Percentiles rank a stretch among this genome's conserved stretches.
phyloP scores from a whole-genome alignment of 1,284 basidiomycete genomes.

The Rhodotorula mucilaginosa region DNA sequence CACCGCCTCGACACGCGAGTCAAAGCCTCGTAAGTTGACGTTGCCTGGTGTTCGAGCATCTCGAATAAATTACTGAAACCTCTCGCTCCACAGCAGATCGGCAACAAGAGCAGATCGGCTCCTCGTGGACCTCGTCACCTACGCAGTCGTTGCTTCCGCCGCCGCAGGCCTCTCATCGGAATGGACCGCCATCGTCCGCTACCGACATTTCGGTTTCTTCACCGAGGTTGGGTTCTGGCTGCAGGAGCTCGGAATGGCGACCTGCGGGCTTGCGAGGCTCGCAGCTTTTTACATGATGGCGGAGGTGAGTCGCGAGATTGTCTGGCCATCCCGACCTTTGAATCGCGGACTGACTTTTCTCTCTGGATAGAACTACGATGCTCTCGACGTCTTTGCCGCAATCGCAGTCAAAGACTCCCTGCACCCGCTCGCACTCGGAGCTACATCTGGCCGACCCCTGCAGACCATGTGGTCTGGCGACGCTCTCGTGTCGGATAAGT shows the following conservation, averaged over 20 bases:
- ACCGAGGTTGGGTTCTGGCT: constrained; percentile 8
- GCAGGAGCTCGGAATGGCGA: not conserved
- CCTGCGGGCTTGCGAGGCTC: not conserved
- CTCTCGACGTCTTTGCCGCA: not conserved
- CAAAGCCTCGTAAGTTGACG: no score
- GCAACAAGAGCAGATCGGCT: not conserved
- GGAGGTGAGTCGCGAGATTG: not conserved
- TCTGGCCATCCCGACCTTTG: no score
- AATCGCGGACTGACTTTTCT: not conserved
- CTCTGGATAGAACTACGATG: not conserved
- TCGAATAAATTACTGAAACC: no score
- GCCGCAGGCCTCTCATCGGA: not conserved
- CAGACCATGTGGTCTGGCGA: not conserved
- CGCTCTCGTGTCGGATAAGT: not conserved
- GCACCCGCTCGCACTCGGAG: not conserved
- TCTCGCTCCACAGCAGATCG: no score
- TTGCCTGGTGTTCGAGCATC: no score
- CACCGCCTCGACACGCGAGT: no score
- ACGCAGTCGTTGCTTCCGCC: not conserved
- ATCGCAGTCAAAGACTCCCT: not conserved
- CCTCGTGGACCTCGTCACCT: not conserved
- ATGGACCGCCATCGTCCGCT: not conserved
- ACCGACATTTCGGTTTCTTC: not conserved
- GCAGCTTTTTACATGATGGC: not conserved
- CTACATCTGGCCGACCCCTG: not conserved